These are phyloP conservation scores for Chenopodium quinoa DNA, from an alignment of 148 eudicot species.

Conservation along the genomic window DNA sequence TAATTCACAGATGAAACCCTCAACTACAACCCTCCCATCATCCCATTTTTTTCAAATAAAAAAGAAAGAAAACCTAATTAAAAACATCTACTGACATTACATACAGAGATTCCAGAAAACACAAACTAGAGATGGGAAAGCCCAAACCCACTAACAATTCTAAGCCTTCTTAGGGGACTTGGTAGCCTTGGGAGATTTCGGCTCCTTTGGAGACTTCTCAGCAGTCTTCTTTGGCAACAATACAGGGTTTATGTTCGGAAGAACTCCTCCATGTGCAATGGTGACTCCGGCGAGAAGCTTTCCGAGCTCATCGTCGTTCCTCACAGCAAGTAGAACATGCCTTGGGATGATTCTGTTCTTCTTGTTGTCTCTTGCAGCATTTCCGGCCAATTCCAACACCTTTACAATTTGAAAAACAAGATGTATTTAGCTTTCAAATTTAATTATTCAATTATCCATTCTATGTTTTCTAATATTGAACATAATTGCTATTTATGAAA, in stretches of 20 bases:
- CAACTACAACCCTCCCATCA: neutral
- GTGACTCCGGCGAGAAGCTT: slow-evolving; percentile 3
- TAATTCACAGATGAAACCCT: neutral
- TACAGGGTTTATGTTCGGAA: neutral
- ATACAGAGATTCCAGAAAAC: neutral
- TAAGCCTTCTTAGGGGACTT: slow-evolving; percentile 7
- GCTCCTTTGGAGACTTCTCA: slow-evolving; percentile 8
- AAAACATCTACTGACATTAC: neutral
- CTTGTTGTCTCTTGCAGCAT: slow-evolving; percentile 15
- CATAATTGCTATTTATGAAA: too few relatives aligned
- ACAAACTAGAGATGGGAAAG: neutral
- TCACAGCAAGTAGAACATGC: slow-evolving; percentile 8
- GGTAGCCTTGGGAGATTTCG: slow-evolving; percentile 6
- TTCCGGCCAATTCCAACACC: slow-evolving; percentile 13
- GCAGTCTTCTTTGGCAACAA: slow-evolving; percentile 10
- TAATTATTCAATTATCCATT: too few relatives aligned
- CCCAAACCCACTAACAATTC: neutral
- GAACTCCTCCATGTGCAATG: slow-evolving; percentile 14
- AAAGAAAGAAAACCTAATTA: neutral
- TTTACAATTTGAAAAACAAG: neutral
- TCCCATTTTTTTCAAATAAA: neutral
- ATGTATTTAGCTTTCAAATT: neutral
- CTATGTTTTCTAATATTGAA: too few relatives aligned
- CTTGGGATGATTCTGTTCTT: slow-evolving; percentile 20
- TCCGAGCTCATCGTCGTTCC: slow-evolving; percentile 7